Conservation (phyloP, 2,329 filamentous ascomycete genomes). For the Xylaria arbuscula region DNA sequence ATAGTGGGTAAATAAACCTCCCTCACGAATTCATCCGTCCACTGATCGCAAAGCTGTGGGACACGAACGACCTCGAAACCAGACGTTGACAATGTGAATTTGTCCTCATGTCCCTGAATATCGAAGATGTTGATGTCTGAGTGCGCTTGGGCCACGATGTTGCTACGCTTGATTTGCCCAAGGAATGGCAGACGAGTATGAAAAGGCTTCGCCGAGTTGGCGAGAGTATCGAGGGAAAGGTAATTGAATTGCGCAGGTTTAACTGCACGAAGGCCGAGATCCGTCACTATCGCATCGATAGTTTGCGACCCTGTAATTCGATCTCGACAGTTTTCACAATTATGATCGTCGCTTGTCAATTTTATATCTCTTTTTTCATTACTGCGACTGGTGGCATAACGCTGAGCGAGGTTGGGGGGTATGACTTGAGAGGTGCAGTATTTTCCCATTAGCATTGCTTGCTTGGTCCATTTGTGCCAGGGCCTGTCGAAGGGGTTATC, state of each 20-base stretch:
- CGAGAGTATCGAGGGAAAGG: neutral
- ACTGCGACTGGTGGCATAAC: neutral
- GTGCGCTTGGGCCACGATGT: neutral
- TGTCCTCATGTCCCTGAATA: conserved; percentile 1
- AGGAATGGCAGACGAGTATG: neutral
- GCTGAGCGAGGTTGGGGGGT: neutral
- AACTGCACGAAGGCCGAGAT: neutral
- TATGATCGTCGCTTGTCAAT: neutral
- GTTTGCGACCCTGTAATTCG: neutral
- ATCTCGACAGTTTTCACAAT: neutral
- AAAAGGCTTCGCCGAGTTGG: conserved; percentile 2
- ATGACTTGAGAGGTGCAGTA: conserved; percentile 1
- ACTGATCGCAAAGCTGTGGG: neutral
- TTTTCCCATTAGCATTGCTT: neutral
- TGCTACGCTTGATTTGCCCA: conserved; percentile 2
- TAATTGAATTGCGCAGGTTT: conserved; percentile 1
- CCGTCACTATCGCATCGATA: neutral
- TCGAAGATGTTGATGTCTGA: conserved; percentile 1
- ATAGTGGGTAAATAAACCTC: neutral
- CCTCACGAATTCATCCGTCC: neutral
- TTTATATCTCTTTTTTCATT: neutral
- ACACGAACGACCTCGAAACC: neutral
- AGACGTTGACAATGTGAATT: conserved; percentile 2
- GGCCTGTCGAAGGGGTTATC: neutral
- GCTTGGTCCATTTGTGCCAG: neutral